phyloP scores from a whole-genome alignment of 139 green algal genomes.

The Pseudopediastrum boryanum region DNA sequence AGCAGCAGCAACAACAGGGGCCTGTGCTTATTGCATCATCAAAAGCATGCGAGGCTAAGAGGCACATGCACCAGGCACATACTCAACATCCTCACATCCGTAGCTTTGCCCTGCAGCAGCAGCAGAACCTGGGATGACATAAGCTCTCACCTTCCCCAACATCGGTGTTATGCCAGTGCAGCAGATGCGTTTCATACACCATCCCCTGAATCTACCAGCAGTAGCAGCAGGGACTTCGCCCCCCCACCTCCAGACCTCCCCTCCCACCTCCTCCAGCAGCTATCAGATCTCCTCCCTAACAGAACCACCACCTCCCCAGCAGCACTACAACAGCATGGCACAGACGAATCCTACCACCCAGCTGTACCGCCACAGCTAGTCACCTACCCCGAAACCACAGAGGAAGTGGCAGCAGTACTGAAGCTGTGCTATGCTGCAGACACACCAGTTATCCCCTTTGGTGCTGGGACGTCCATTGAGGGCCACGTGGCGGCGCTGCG shows the following conservation, averaged over 20 bases:
- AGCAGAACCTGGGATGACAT: too few species aligned
- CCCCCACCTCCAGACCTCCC: background rate
- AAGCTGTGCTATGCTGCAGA: conserved; percentile 36
- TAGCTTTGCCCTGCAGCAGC: too few species aligned
- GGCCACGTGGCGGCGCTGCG: conserved; percentile 63
- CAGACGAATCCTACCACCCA: conserved; percentile 53
- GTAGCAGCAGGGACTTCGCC: background rate
- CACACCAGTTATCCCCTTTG: conserved; percentile 66
- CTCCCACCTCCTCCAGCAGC: background rate
- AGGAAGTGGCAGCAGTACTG: conserved; percentile 55
- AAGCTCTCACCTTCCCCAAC: too few species aligned
- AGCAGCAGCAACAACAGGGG: too few species aligned
- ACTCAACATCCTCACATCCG: too few species aligned
- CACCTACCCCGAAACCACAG: conserved; percentile 37
- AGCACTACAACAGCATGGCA: conserved; percentile 54
- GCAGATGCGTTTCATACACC: too few species aligned
- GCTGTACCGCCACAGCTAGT: conserved; percentile 48
- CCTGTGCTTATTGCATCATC: too few species aligned
- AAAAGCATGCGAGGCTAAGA: too few species aligned
- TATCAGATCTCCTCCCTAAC: conserved; percentile 9
- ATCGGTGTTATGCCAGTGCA: too few species aligned
- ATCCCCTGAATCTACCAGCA: too few species aligned
- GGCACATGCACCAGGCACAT: too few species aligned
- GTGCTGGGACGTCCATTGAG: conserved; percentile 67
- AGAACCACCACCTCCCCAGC: background rate